Evolutionary conservation across 2,329 filamentous ascomycete genomes (phyloP).

Genomic region (Cladosporium sp.): DNA sequence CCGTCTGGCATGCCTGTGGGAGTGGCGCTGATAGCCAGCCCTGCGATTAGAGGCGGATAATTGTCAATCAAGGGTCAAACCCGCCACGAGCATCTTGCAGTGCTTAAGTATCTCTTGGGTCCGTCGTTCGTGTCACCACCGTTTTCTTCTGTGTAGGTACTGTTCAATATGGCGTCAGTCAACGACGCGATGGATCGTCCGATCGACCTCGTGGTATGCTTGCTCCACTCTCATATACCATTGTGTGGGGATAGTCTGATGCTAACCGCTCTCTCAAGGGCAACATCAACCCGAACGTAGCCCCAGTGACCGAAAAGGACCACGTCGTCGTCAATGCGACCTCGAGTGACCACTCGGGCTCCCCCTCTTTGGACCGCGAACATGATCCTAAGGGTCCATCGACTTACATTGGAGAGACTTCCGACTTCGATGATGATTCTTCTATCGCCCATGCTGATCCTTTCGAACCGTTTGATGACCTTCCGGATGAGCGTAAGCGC

Average conservation of each 20-base stretch:
- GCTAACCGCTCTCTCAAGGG: conserved; percentile 21
- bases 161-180: conserved; percentile 28
- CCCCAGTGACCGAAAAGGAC: conserved; percentile 39
- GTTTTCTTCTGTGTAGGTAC: background rate
- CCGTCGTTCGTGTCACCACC: background rate
- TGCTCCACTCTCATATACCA: background rate
- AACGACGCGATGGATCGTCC: conserved; percentile 37
- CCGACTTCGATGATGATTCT: conserved; percentile 32
- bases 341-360: background rate
- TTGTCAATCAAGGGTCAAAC: background rate
- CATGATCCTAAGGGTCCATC: conserved; percentile 30
- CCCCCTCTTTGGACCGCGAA: conserved; percentile 23
- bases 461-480: conserved; percentile 45
- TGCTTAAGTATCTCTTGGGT: conserved; percentile 4
- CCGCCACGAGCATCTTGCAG: background rate
- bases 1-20: background rate
- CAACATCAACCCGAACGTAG: conserved; percentile 35
- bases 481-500: conserved; percentile 46
- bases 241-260: background rate
- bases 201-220: conserved; percentile 35
- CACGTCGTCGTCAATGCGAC: conserved; percentile 33
- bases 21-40: background rate
- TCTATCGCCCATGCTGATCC: conserved; percentile 38
- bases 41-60: background rate
- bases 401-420: conserved; percentile 31